A percentile compares a stretch with the other conserved stretches of the same genome.
Evolutionary conservation across 1,284 basidiomycete species (phyloP).

Genomic region (Melampsora larici-populina): DNA sequence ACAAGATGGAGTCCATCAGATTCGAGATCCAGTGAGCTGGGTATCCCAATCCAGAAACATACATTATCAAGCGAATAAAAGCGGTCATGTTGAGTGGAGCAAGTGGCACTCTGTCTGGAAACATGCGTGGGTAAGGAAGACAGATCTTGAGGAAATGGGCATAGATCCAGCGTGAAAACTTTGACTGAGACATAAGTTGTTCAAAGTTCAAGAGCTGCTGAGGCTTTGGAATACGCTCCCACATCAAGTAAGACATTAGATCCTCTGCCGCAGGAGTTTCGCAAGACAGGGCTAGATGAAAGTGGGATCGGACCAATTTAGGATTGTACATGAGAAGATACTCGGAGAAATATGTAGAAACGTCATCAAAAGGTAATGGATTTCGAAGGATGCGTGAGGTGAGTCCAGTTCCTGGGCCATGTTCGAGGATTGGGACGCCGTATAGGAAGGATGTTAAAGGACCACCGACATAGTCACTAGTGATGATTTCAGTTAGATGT

Average conservation of each 20-base stretch:
- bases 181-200: not conserved
- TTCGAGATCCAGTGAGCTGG: too few species aligned
- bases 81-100: not conserved
- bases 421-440: not conserved
- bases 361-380: not conserved
- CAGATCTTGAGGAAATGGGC: not conserved
- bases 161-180: not conserved
- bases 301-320: not conserved
- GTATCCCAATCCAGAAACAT: not conserved
- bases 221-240: not conserved
- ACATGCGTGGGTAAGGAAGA: not conserved
- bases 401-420: not conserved
- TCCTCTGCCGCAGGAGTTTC: not conserved
- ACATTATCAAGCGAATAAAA: not conserved
- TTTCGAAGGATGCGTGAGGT: not conserved
- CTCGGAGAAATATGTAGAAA: not conserved
- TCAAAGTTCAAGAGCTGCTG: not conserved
- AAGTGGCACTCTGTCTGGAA: not conserved
- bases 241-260: not conserved
- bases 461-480: not conserved
- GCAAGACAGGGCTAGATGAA: not conserved
- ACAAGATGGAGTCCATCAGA: not conserved
- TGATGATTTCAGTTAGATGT: not conserved
- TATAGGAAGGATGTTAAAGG: not conserved
- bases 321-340: not conserved